A percentile compares a stretch with the other conserved stretches of the same genome.
Evolutionary conservation across 176 grass and related monocot species (phyloP).

Genomic region (Bromus sterilis): DNA sequence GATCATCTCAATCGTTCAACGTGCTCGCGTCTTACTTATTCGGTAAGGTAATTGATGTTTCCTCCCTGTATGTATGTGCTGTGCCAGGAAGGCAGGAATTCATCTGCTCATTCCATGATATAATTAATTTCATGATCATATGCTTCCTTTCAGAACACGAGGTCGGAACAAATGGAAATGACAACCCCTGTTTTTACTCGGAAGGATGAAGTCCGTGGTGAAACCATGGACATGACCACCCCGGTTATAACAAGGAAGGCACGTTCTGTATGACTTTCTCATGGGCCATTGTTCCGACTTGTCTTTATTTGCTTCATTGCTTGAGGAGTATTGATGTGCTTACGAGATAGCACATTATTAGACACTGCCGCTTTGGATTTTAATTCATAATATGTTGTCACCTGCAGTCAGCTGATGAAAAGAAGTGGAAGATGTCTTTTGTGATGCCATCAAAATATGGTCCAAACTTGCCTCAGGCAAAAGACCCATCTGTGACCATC

Average conservation of each 20-base stretch:
- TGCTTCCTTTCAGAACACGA: constrained; percentile 52
- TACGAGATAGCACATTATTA: neutral
- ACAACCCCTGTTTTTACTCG: constrained; percentile 78
- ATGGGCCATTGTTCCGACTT: neutral
- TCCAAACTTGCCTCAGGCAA: constrained; percentile 61
- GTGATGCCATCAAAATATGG: constrained; percentile 90
- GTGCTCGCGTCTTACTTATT: constrained; percentile 75
- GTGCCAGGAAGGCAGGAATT: neutral
- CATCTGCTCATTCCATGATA: neutral
- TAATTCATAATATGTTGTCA: constrained; percentile 2
- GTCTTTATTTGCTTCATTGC: neutral
- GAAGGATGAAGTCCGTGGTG: constrained; percentile 33
- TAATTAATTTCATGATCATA: neutral
- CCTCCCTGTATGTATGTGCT: neutral
- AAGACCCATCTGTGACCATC: constrained; percentile 68
- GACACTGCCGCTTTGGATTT: neutral
- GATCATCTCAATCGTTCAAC: constrained; percentile 84
- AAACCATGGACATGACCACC: constrained; percentile 94
- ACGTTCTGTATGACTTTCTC: neutral
- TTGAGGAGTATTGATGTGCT: neutral
- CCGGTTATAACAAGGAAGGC: constrained; percentile 85
- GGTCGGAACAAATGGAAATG: constrained; percentile 82
- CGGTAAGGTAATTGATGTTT: constrained; percentile 74
- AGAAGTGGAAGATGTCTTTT: constrained; percentile 93
- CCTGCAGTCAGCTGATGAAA: constrained; percentile 26